Conservation (phyloP, 2,329 filamentous ascomycete species). For the Huntiella bhutanensis region DNA sequence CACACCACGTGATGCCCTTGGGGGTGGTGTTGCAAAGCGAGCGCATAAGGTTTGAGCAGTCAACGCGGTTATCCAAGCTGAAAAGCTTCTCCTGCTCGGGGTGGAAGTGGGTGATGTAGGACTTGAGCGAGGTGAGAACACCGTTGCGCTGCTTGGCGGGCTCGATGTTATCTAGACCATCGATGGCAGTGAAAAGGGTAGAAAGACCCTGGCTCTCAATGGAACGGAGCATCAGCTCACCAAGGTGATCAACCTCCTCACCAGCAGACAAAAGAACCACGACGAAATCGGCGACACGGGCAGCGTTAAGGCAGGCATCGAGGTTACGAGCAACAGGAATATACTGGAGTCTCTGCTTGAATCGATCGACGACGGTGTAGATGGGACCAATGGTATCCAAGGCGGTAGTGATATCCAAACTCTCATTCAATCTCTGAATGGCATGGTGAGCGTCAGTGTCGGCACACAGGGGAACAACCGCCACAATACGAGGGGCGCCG, state of each 20-base stretch:
- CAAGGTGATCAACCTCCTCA: slow-evolving; percentile 66
- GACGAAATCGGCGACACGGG: slow-evolving; percentile 78
- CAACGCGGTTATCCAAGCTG: slow-evolving; percentile 71
- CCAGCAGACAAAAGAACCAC: slow-evolving; percentile 67
- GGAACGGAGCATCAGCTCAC: slow-evolving; percentile 67
- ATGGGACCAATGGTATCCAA: slow-evolving; percentile 35
- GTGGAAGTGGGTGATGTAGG: slow-evolving; percentile 88
- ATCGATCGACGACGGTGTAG: slow-evolving; percentile 62
- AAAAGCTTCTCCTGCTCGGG: slow-evolving; percentile 81
- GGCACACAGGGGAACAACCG: slow-evolving; percentile 64
- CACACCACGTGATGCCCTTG: slow-evolving; percentile 88
- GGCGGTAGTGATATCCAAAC: slow-evolving; percentile 58
- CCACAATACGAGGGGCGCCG: slow-evolving; percentile 73
- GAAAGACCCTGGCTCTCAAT: slow-evolving; percentile 91
- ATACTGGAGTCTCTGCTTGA: slow-evolving; percentile 89
- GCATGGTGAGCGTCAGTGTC: slow-evolving; percentile 50
- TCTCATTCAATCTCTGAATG: slow-evolving; percentile 52
- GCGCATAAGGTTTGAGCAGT: slow-evolving; percentile 77
- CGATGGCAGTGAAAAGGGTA: slow-evolving; percentile 71
- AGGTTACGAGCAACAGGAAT: slow-evolving; percentile 56
- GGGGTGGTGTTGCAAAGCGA: slow-evolving; percentile 82
- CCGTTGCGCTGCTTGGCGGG: slow-evolving; percentile 60
- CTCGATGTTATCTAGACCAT: slow-evolving; percentile 60
- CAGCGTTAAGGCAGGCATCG: slow-evolving; percentile 63
- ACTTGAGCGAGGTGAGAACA: slow-evolving; percentile 66